Base-by-base conservation (phyloP, 2,329 filamentous ascomycete genomes). In the Cytospora leucostoma region DNA sequence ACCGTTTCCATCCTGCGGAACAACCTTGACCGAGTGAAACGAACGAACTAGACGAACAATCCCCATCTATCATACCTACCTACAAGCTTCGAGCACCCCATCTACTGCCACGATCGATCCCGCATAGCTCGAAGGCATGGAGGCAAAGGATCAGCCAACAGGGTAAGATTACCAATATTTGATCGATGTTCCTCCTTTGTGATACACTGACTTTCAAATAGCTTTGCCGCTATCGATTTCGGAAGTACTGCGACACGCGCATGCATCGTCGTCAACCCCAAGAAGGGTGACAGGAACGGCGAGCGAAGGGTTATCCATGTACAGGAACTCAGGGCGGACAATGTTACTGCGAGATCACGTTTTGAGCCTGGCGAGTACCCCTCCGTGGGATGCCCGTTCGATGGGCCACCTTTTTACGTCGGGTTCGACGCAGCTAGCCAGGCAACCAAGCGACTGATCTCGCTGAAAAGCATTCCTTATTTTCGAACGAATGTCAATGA, bases 401-500 rank as follows among this genome's bases (percentile, higher is more conserved):
- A 60, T 35, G 57, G 49, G 12, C 57, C 57, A 34, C 57, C 57
- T 3, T 44, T 53, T 17, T 2, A 53, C 19, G 50, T 60, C 12
- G 57, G 57, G 6, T 60, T 34, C 37, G 57, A 60, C 2, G 57
- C 57, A 5, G 57, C 51, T 7, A 21, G n/a, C 27, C 57, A 54
- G 12, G 17, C 13, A 7, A 15, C 33, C 0, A 60, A 54, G 50
- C 53, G 57, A 17, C 34, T 32, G 0, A 60, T 60, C 7, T 60
- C 57, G 7, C 40, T 60, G 49, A 60, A 60, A 6, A 49, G 49
- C 19, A 53, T 60, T 7, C 57, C 57, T 1, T 60, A 60, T 32
- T 60, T 60, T 33, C 21, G 34, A 15, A 47, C 35, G 4, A 35
- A 40, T 21, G 49, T 44, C 8, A n/a, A 60, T 27, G 57, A 60